phyloP scores from a whole-genome alignment of 2,329 filamentous ascomycete species.

The Cytospora piceicola region DNA sequence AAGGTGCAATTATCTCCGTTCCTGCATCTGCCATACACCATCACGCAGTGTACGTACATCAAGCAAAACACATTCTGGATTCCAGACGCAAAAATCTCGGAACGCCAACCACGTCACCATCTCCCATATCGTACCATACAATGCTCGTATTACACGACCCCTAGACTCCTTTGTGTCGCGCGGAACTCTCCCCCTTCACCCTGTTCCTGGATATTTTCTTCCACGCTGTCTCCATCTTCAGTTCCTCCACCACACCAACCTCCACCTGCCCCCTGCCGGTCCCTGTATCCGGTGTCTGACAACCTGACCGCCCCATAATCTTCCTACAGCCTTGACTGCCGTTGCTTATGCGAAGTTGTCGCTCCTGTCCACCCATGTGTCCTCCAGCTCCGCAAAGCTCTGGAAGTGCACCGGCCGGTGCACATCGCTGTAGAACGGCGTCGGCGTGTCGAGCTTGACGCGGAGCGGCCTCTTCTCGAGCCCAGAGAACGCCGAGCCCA shows the following conservation, averaged over 20 bases:
- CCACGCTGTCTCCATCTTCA: not conserved
- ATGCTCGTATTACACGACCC: not conserved
- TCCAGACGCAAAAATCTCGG: not conserved
- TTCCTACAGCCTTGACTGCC: not conserved
- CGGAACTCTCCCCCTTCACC: not conserved
- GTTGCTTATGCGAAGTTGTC: slow-evolving; percentile 83
- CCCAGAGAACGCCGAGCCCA: slow-evolving; percentile 84
- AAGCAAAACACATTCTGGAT: not conserved
- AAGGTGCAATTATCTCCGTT: not conserved
- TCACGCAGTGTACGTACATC: not conserved
- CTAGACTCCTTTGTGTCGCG: not conserved
- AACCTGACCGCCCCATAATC: not conserved
- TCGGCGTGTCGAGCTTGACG: slow-evolving; percentile 91
- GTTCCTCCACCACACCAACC: not conserved
- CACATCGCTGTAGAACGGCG: slow-evolving; percentile 87
- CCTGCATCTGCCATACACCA: not conserved
- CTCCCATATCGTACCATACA: slow-evolving; percentile 1
- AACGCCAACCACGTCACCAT: not conserved
- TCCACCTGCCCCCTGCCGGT: not conserved
- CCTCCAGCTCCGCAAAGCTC: slow-evolving; percentile 95
- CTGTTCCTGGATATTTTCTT: not conserved
- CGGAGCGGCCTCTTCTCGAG: slow-evolving; percentile 90
- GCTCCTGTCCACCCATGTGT: slow-evolving; percentile 90
- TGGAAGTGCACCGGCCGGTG: slow-evolving; percentile 95
- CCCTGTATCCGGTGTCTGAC: not conserved